phyloP scores from a whole-genome alignment of 192 early-diverging fungal species.

The Rhizophagus prolifer region DNA sequence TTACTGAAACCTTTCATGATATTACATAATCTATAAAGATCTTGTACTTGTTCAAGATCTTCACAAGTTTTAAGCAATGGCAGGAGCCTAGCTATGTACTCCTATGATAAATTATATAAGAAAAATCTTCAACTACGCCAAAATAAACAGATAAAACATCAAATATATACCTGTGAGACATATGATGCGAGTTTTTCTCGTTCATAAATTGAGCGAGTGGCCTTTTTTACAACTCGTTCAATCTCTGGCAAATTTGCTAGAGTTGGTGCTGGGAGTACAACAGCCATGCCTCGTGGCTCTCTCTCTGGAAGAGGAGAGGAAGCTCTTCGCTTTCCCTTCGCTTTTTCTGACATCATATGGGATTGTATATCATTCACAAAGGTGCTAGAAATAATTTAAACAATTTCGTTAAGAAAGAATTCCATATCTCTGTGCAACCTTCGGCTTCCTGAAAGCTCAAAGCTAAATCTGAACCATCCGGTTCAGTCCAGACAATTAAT shows the following conservation, averaged over 20 bases:
- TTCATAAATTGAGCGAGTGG: slow-evolving; percentile 52
- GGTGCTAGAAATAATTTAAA: background rate
- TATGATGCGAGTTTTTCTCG: slow-evolving; percentile 64
- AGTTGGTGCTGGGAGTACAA: slow-evolving; percentile 65
- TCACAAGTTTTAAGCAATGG: slow-evolving; percentile 76
- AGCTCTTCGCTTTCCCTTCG: too few species aligned
- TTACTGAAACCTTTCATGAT: slow-evolving; percentile 77
- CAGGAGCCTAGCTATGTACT: slow-evolving; percentile 71
- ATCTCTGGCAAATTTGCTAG: slow-evolving; percentile 71
- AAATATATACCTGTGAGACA: slow-evolving; percentile 57
- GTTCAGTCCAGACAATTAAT: slow-evolving; percentile 90
- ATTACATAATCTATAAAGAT: slow-evolving; percentile 69
- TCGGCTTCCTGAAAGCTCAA: slow-evolving; percentile 89
- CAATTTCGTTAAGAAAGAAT: background rate
- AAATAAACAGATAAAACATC: background rate
- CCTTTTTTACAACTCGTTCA: slow-evolving; percentile 60
- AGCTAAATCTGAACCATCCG: slow-evolving; percentile 76
- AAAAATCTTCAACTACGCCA: background rate
- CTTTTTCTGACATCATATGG: too few species aligned
- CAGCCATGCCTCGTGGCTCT: background rate
- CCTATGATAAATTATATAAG: slow-evolving; percentile 37
- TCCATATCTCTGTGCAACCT: slow-evolving; percentile 73
- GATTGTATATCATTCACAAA: slow-evolving; percentile 2
- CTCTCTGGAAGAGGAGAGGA: background rate
- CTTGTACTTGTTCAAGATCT: slow-evolving; percentile 74